phyloP scores from a whole-genome alignment of 306 rosid genomes.

The Datisca glomerata region DNA sequence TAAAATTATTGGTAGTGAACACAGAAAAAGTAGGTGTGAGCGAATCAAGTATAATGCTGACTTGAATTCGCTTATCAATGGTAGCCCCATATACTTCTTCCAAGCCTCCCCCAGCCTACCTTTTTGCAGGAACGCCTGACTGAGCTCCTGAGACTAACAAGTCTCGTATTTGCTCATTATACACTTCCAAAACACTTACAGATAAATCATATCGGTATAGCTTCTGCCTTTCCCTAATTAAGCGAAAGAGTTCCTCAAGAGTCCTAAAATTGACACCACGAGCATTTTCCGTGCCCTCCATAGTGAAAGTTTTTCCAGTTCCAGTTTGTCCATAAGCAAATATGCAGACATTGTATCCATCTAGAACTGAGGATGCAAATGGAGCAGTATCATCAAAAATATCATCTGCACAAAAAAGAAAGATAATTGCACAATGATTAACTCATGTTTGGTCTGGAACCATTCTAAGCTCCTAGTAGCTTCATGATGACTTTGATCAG shows the following conservation, averaged over 20 bases:
- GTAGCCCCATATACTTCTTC: too few relatives aligned
- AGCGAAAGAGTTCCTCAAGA: constrained; percentile 68
- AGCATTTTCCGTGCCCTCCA: constrained; percentile 81
- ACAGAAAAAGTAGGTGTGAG: too few relatives aligned
- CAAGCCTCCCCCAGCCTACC: too few relatives aligned
- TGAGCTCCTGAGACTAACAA: constrained; percentile 57
- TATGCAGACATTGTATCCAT: constrained; percentile 91
- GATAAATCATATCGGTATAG: constrained; percentile 49
- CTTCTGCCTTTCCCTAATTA: constrained; percentile 42
- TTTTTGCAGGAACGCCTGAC: too few relatives aligned
- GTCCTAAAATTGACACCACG: constrained; percentile 96
- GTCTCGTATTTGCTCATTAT: constrained; percentile 94
- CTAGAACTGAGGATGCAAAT: constrained; percentile 74
- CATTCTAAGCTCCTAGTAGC: too few relatives aligned
- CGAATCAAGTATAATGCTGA: too few relatives aligned
- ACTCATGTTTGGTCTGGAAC: too few relatives aligned
- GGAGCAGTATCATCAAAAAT: constrained; percentile 76
- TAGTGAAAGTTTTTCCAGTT: constrained; percentile 90
- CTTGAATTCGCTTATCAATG: too few relatives aligned
- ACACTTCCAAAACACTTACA: constrained; percentile 93
- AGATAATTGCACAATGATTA: too few relatives aligned
- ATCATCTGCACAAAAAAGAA: constrained; percentile 34
- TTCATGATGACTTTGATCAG: too few relatives aligned
- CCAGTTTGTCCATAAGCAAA: constrained; percentile 98
- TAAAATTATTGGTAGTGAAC: too few relatives aligned